phyloP scores from a whole-genome alignment of 768 basidiomycete genomes.

The Hygrophoropsis aurantiaca region DNA sequence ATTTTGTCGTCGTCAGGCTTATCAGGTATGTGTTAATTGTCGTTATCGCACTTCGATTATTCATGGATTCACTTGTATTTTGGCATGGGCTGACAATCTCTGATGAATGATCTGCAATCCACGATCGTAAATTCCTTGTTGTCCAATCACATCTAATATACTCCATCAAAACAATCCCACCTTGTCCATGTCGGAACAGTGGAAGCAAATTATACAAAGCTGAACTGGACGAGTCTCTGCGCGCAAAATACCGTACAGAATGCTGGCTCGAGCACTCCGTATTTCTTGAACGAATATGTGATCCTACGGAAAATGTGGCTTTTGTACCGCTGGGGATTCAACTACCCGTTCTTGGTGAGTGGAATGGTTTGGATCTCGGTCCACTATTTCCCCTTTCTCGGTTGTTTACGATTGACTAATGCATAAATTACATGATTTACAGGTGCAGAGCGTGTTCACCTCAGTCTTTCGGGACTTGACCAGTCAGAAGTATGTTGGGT shows the following conservation, averaged over 20 bases:
- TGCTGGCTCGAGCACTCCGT: slow-evolving; percentile 93
- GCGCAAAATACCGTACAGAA: slow-evolving; percentile 76
- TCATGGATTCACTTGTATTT: too few species aligned
- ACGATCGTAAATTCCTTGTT: too few species aligned
- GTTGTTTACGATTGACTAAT: neutral
- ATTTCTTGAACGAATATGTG: slow-evolving; percentile 70
- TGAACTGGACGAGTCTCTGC: slow-evolving; percentile 47
- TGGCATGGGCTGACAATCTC: too few species aligned
- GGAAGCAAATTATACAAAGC: slow-evolving; percentile 67
- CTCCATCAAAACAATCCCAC: too few species aligned
- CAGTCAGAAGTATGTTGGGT: slow-evolving; percentile 67
- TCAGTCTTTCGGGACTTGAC: slow-evolving; percentile 79
- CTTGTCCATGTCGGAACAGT: too few species aligned
- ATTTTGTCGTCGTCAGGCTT: slow-evolving; percentile 70
- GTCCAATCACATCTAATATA: too few species aligned
- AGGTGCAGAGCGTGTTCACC: slow-evolving; percentile 56
- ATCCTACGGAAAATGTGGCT: slow-evolving; percentile 63
- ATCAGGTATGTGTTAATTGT: slow-evolving; percentile 54
- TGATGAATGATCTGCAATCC: too few species aligned
- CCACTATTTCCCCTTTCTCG: neutral
- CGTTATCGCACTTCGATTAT: neutral
- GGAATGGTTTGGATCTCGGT: too few species aligned
- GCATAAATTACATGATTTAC: neutral
- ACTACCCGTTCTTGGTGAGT: slow-evolving; percentile 59
- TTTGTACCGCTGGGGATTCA: slow-evolving; percentile 64